Conservation (phyloP, 257 asterid genomes). For the Cinchona pubescens region DNA sequence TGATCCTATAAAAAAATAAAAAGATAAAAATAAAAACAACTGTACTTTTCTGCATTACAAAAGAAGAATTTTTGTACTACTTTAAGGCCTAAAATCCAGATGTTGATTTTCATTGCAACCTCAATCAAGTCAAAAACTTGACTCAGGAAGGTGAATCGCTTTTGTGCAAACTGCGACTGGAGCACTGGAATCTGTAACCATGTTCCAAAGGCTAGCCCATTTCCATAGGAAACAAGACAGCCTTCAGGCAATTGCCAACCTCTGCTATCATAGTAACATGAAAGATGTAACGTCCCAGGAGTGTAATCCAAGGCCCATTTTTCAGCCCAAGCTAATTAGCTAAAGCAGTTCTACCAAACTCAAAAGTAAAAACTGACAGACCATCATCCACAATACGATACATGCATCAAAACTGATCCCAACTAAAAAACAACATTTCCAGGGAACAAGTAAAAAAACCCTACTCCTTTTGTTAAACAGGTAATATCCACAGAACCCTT, state of each 20-base stretch:
- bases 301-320: neutral
- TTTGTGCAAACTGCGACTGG: neutral
- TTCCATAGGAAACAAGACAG: neutral
- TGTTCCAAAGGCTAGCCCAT: neutral
- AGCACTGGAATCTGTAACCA: neutral
- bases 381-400: neutral
- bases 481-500: too few relatives aligned
- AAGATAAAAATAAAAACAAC: too few relatives aligned
- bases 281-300: neutral
- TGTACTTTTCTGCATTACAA: neutral
- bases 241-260: neutral
- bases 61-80: too few relatives aligned
- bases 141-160: too few relatives aligned
- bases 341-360: neutral
- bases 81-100: neutral
- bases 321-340: neutral
- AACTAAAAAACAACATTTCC: neutral
- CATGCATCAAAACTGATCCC: neutral
- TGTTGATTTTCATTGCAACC: neutral
- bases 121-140: neutral
- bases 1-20: too few relatives aligned
- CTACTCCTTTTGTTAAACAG: too few relatives aligned
- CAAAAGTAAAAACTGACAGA: neutral
- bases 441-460: neutral
- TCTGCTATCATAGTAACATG: neutral